These are phyloP conservation scores for Saturnispora silvae DNA, from an alignment of 805 yeast species.

Conservation along the genomic window DNA sequence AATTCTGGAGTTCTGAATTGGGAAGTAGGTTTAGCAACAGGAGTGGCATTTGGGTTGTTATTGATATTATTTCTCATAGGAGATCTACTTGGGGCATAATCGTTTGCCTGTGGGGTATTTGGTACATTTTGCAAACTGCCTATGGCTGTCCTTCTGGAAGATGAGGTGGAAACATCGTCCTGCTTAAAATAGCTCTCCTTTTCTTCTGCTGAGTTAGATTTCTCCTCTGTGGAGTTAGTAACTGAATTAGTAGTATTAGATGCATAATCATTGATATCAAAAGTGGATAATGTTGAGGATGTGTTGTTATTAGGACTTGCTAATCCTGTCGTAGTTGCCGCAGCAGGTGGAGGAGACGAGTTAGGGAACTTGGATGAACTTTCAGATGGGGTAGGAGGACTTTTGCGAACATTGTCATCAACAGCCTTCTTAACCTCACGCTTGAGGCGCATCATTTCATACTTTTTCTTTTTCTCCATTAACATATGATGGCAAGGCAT, in stretches of 20 bases:
- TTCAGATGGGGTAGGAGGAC: not conserved
- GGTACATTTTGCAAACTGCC: not conserved
- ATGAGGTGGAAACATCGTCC: not conserved
- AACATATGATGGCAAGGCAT: constrained; percentile 84
- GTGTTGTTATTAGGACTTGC: constrained; percentile 1
- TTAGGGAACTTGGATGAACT: not conserved
- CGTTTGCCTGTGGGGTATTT: constrained; percentile 6
- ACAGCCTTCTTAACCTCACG: constrained; percentile 11
- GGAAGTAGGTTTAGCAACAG: constrained; percentile 11
- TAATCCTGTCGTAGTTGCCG: not conserved
- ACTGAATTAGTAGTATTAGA: not conserved
- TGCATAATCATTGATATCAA: constrained; percentile 12
- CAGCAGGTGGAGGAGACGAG: not conserved
- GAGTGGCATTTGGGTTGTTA: constrained; percentile 7
- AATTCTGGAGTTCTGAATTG: constrained; percentile 15
- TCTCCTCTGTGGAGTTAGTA: not conserved
- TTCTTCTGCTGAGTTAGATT: too few relatives aligned
- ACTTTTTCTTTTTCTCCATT: constrained; percentile 61
- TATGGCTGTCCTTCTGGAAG: not conserved
- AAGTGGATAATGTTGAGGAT: constrained; percentile 9
- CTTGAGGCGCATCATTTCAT: constrained; percentile 36
- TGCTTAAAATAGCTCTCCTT: too few relatives aligned
- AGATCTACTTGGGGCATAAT: constrained; percentile 20
- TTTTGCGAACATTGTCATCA: not conserved
- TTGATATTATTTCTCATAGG: constrained; percentile 16